Evolutionary conservation across 257 asterid genomes (phyloP).

Genomic region (Fraxinus excelsior): DNA sequence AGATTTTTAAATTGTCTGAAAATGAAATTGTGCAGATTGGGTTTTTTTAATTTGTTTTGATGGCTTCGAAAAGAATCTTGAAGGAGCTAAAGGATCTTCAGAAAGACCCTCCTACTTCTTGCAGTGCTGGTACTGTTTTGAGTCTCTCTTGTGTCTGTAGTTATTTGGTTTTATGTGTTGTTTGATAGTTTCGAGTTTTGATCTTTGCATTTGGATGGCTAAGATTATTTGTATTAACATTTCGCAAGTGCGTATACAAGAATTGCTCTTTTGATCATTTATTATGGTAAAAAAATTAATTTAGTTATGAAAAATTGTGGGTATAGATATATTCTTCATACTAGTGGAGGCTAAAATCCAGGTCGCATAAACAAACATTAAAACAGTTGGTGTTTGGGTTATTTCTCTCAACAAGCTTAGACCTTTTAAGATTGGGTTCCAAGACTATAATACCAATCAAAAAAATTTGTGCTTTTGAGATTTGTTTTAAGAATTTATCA

Average conservation of each 20-base stretch:
- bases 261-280: constrained; percentile 22
- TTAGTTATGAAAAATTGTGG: not conserved
- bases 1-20: no score
- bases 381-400: not conserved
- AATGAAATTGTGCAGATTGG: constrained; percentile 40
- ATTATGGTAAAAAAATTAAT: not conserved
- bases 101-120: constrained; percentile 58
- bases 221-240: not conserved
- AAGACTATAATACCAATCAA: not conserved
- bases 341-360: not conserved
- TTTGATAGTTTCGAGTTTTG: constrained; percentile 19
- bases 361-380: not conserved
- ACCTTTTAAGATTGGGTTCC: not conserved
- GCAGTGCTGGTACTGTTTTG: constrained; percentile 46
- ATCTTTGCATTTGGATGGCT: constrained; percentile 30
- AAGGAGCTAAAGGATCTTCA: constrained; percentile 64
- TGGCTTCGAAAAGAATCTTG: constrained; percentile 68
- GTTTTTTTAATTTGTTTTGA: constrained; percentile 24
- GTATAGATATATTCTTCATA: not conserved
- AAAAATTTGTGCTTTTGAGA: not conserved
- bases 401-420: not conserved
- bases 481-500: not conserved
- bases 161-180: constrained; percentile 3
- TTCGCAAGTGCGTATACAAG: constrained; percentile 19
- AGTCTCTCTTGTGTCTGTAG: not conserved